Evolutionary conservation across 352 stramenopile species (phyloP).

Genomic region (Aphanomyces astaci): DNA sequence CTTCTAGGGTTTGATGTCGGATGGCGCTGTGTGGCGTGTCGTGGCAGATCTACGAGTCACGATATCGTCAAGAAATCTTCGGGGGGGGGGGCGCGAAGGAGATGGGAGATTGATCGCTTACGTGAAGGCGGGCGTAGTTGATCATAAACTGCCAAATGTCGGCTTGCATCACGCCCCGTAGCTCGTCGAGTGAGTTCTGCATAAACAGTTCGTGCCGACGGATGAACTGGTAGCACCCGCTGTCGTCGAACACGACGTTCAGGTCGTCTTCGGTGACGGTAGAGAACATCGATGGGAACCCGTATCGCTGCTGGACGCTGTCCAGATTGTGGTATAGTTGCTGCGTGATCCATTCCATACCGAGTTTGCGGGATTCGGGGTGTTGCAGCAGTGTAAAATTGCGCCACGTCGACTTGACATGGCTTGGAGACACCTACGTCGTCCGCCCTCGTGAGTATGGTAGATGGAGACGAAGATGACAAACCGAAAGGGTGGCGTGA

Average conservation of each 20-base stretch:
- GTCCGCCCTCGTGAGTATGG: neutral
- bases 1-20: constrained; percentile 1
- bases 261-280: neutral
- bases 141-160: constrained; percentile 16
- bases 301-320: neutral
- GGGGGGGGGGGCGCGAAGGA: neutral
- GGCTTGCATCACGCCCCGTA: neutral
- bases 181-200: neutral
- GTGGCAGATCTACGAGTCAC: neutral
- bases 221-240: constrained; percentile 15
- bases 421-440: neutral
- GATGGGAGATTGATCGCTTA: neutral
- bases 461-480: neutral
- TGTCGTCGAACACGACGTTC: neutral
- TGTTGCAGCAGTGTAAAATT: constrained; percentile 9
- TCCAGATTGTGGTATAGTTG: constrained; percentile 18
- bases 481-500: neutral
- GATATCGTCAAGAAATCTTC: too few species aligned
- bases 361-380: constrained; percentile 16
- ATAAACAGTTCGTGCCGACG: constrained; percentile 12
- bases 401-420: constrained; percentile 10
- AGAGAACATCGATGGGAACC: constrained; percentile 1
- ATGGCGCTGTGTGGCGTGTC: neutral
- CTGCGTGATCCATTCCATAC: constrained; percentile 19
- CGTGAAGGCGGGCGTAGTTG: neutral